A percentile compares a stretch with the other conserved stretches of the same genome.
Conservation (phyloP, 768 basidiomycete genomes). For the Sarcodon aspratus region DNA sequence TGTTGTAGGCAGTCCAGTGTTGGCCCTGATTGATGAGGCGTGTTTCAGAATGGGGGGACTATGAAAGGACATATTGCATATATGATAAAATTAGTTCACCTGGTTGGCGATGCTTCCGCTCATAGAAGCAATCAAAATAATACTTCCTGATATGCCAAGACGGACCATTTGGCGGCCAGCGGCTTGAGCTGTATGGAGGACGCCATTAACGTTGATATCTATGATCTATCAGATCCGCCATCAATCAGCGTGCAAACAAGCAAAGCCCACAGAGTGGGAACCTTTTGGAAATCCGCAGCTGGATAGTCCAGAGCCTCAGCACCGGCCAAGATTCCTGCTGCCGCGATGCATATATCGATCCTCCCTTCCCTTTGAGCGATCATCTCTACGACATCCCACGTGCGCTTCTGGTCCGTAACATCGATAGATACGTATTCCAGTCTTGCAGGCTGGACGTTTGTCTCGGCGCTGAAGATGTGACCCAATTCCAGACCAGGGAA, state of each 20-base stretch:
- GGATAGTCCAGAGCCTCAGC: conserved; percentile 58
- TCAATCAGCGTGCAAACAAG: background rate
- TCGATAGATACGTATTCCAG: conserved; percentile 56
- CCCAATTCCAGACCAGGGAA: conserved; percentile 16
- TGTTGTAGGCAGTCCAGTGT: conserved; percentile 68
- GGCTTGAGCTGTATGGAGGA: conserved; percentile 24
- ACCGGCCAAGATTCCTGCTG: conserved; percentile 58
- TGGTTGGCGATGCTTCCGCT: conserved; percentile 48
- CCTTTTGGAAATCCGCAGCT: conserved; percentile 52
- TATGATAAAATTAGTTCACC: conserved; percentile 23
- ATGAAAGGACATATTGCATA: background rate
- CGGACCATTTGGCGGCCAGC: conserved; percentile 23
- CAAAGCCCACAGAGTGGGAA: conserved; percentile 9
- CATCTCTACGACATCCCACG: conserved; percentile 45
- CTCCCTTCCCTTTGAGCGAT: conserved; percentile 59
- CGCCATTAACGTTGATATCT: conserved; percentile 45
- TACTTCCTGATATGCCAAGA: conserved; percentile 25
- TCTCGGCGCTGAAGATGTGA: background rate
- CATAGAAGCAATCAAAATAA: conserved; percentile 33
- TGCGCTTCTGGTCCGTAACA: conserved; percentile 47
- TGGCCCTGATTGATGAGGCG: conserved; percentile 36
- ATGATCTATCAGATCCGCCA: conserved; percentile 34
- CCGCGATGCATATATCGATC: conserved; percentile 69
- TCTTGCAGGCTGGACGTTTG: conserved; percentile 15
- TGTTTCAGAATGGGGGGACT: background rate